A percentile compares a stretch with the other conserved stretches of the same genome.
Conservation (phyloP, 108 stramenopile genomes). For the Cyclotella cryptica region DNA sequence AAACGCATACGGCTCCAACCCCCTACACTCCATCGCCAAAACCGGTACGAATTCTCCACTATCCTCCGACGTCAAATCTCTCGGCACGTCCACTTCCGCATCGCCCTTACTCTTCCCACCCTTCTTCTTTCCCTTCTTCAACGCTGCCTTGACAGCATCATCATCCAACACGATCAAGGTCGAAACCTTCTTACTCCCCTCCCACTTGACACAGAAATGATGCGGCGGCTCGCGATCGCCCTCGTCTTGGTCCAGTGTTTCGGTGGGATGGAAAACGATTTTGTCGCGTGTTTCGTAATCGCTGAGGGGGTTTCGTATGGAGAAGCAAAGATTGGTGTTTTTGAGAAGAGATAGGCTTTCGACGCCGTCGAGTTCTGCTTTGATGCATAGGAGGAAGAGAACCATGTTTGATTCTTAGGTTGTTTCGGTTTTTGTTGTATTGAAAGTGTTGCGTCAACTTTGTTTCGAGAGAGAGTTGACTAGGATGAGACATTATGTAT, state of each 20-base stretch:
- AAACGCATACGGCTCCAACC: conserved; percentile 87
- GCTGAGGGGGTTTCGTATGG: conserved; percentile 68
- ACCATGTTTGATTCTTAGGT: not conserved
- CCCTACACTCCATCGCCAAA: conserved; percentile 76
- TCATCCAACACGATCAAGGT: conserved; percentile 66
- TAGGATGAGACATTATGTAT: not conserved
- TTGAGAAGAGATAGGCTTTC: conserved; percentile 46
- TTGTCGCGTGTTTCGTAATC: conserved; percentile 84
- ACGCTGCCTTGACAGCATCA: conserved; percentile 57
- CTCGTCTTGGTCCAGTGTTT: conserved; percentile 80
- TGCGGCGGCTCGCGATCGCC: conserved; percentile 71
- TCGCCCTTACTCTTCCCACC: conserved; percentile 32
- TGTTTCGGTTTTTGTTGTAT: not conserved
- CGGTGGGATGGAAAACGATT: conserved; percentile 74
- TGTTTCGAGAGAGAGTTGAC: not conserved
- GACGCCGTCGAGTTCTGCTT: conserved; percentile 84
- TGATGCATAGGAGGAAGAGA: conserved; percentile 79
- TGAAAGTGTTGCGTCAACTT: not conserved
- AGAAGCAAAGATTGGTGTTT: conserved; percentile 73
- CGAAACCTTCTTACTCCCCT: conserved; percentile 80
- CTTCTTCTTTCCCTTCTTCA: conserved; percentile 80
- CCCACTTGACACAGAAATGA: conserved; percentile 86
- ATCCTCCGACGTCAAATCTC: conserved; percentile 70
- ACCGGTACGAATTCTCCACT: conserved; percentile 78
- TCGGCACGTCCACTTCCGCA: conserved; percentile 47